Evolutionary conservation across 2,329 filamentous ascomycete genomes (phyloP), one percentile per base, ranked within the genome.

Genomic region (Epichloe gansuensis): DNA sequence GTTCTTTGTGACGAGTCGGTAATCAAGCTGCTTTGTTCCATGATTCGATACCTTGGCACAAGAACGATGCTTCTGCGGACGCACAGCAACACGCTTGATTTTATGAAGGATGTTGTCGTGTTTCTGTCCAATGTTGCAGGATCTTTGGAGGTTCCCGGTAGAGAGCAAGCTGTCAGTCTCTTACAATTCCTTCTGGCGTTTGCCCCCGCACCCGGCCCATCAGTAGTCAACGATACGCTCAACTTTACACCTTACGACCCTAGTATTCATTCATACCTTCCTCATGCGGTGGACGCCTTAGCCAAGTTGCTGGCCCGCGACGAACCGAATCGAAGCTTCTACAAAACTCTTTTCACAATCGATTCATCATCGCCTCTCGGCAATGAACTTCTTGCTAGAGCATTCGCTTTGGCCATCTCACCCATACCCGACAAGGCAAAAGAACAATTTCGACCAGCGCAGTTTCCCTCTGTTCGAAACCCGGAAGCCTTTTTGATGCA

Each of bases 81-180:
- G 3, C 80, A 93, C 58, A 76, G 80, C 62, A 95, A 96, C 68
- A 93, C 87, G 0, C 74, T 96, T 58, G 93, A 98, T 67, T 91
- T 97, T 62, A 95, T 96, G 88, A 98, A 98, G 70, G 93, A 98
- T 66, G 75, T 90, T 34, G 81, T 97, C 54, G 85, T 89, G 15
- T 82, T 95, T 59, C 75, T 98, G 52, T 96, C 91, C 53, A 97
- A 98, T 66, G 81, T 94, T 47, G 83, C 90, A 7, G 82, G 87
- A 46, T 80, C 81, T 9, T 79, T 97, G 50, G 85, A 91, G 63
- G 75, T 98, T 41, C 86, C 90, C 1, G 85, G 85, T 21, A 84
- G 87, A 57, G 91, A 97, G 63, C 91, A 97, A 64, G 91, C 91
- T 0, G 74, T 89, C 41, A 89, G 87, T 61, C 75, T 97, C 6